A percentile compares a stretch with the other conserved stretches of the same genome.
Evolutionary conservation across 1,139 yeast species (phyloP).

Genomic region (Taphrina communis): DNA sequence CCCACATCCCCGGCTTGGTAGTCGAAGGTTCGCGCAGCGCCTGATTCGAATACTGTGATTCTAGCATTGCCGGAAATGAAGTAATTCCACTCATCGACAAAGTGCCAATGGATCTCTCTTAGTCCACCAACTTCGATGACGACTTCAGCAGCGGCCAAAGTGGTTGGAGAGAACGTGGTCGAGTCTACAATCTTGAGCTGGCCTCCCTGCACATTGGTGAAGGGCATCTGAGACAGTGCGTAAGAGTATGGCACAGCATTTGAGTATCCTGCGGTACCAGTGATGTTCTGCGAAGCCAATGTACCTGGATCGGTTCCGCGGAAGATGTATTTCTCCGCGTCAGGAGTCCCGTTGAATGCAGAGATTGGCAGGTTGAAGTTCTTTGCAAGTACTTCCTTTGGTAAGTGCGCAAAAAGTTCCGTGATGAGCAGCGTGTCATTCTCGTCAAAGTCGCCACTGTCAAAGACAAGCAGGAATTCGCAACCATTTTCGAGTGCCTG

Average conservation of each 20-base stretch:
- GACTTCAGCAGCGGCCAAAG: conserved; percentile 38
- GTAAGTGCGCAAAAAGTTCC: conserved; percentile 39
- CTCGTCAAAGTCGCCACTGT: conserved; percentile 35
- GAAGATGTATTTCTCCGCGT: conserved; percentile 36
- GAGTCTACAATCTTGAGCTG: conserved; percentile 36
- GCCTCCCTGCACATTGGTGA: conserved; percentile 27
- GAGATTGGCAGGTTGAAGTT: conserved; percentile 25
- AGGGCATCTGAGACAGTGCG: conserved; percentile 1
- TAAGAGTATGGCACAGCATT: conserved; percentile 9
- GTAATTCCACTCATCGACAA: conserved; percentile 40
- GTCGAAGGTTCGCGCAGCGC: conserved; percentile 39
- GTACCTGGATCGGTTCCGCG: conserved; percentile 33
- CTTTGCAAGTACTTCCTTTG: conserved; percentile 38
- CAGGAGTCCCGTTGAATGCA: conserved; percentile 17
- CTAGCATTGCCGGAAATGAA: conserved; percentile 38
- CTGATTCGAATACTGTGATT: conserved; percentile 39
- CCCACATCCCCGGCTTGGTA: conserved; percentile 41
- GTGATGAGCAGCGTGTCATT: conserved; percentile 37
- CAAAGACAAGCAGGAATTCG: conserved; percentile 41
- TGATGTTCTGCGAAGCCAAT: conserved; percentile 11
- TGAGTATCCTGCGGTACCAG: conserved; percentile 14
- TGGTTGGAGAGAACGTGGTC: conserved; percentile 31
- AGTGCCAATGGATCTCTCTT: conserved; percentile 40
- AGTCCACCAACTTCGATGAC: conserved; percentile 34
- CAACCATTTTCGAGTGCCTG: conserved; percentile 40